Conservation (phyloP, 331 rosid genomes). For the Saraca asoca region DNA sequence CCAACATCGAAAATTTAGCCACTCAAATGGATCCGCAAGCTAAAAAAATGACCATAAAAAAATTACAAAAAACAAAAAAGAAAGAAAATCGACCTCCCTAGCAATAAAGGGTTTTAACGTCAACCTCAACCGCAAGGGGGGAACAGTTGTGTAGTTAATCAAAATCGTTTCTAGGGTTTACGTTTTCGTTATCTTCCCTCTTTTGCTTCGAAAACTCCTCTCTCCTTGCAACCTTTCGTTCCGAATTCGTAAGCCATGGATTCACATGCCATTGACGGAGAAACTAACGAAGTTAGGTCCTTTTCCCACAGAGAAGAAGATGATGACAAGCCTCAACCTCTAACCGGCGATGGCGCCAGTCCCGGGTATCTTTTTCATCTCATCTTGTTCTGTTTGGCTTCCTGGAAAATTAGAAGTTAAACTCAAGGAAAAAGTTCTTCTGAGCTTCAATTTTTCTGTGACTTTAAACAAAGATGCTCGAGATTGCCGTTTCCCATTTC, state of each 20-base stretch:
- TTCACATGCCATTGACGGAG: slow-evolving; percentile 44
- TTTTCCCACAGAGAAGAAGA: slow-evolving; percentile 51
- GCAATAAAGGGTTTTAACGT: too few species aligned
- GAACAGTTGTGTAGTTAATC: too few species aligned
- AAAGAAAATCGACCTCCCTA: too few species aligned
- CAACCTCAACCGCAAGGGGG: too few species aligned
- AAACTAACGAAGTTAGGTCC: slow-evolving; percentile 47
- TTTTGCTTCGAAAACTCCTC: too few species aligned
- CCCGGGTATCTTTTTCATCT: slow-evolving; percentile 65
- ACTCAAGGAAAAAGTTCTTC: background rate
- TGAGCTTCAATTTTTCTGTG: background rate
- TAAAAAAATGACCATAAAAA: too few species aligned
- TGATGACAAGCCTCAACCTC: slow-evolving; percentile 65
- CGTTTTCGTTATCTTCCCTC: too few species aligned
- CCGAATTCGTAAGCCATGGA: slow-evolving; percentile 47
- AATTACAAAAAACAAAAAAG: too few species aligned
- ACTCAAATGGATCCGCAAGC: too few species aligned
- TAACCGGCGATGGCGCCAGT: slow-evolving; percentile 89
- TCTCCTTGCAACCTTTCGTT: too few species aligned
- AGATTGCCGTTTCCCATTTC: background rate
- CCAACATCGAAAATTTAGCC: too few species aligned
- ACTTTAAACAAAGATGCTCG: background rate
- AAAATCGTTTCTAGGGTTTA: too few species aligned
- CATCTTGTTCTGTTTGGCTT: background rate
- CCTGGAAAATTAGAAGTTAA: background rate